These are phyloP conservation scores for Myriosclerotinia duriaeana DNA, from an alignment of 2,329 filamentous ascomycete species.

Conservation along the genomic window DNA sequence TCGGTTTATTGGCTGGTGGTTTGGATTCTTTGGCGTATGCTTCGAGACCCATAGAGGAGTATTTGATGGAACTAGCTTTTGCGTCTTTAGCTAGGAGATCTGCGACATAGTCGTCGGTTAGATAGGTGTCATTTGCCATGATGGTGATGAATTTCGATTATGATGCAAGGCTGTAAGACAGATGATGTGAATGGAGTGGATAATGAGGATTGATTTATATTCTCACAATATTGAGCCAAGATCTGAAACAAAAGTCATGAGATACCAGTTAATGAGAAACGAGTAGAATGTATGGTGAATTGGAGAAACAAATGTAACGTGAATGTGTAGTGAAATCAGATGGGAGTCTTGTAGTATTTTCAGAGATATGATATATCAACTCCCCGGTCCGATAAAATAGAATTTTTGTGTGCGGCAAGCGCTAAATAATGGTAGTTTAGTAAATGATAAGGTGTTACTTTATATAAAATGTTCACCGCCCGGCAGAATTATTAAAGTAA, in stretches of 20 bases:
- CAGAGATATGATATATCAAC: neutral
- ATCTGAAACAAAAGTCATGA: no score
- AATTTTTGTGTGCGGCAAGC: neutral
- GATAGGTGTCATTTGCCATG: slow-evolving; percentile 33
- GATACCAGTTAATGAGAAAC: neutral
- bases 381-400: neutral
- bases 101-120: slow-evolving; percentile 78
- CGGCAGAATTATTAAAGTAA: slow-evolving; percentile 27
- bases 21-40: slow-evolving; percentile 55
- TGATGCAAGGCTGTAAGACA: neutral
- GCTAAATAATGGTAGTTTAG: neutral
- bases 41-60: slow-evolving; percentile 71
- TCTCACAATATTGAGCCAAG: neutral
- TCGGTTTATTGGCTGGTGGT: slow-evolving; percentile 64
- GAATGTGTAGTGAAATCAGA: neutral
- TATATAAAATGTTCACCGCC: neutral
- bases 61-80: slow-evolving; percentile 68
- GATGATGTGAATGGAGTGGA: neutral
- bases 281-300: neutral
- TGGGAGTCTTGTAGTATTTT: slow-evolving; percentile 7
- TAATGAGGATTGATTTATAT: neutral
- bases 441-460: neutral
- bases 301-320: neutral
- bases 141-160: neutral
- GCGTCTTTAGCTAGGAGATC: slow-evolving; percentile 79